A percentile compares a stretch with the other conserved stretches of the same genome.
Evolutionary conservation across 1,284 basidiomycete genomes (phyloP).

Genomic region (Gomphus bonarii): DNA sequence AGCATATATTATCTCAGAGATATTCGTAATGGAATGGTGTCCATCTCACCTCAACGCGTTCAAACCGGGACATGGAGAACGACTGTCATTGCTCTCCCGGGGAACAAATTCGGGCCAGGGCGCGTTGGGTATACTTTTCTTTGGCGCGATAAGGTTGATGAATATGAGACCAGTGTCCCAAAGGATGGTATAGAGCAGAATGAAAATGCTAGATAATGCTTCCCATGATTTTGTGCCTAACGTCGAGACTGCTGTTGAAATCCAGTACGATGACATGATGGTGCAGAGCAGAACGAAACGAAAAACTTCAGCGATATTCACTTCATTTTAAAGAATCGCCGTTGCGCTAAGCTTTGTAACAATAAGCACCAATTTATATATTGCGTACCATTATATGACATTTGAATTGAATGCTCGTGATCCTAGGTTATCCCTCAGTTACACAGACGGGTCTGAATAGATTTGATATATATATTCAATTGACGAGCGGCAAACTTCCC

Average conservation of each 20-base stretch:
- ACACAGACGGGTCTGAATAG: too few species aligned
- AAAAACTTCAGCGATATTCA: too few species aligned
- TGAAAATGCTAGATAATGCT: not conserved
- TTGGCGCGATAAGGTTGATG: constrained; percentile 43
- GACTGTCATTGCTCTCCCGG: constrained; percentile 40
- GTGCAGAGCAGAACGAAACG: not conserved
- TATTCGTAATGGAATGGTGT: not conserved
- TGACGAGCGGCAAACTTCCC: too few species aligned
- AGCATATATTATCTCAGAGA: not conserved
- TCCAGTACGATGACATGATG: not conserved
- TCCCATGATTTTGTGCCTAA: not conserved
- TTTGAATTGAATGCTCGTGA: too few species aligned
- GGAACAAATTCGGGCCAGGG: constrained; percentile 55
- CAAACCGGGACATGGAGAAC: constrained; percentile 53
- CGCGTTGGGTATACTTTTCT: constrained; percentile 30
- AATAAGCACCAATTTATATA: too few species aligned
- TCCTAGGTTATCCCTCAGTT: too few species aligned
- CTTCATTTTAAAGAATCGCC: too few species aligned
- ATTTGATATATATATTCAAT: too few species aligned
- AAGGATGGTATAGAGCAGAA: not conserved
- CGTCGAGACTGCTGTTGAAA: not conserved
- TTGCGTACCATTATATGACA: too few species aligned
- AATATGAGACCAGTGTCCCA: constrained; percentile 20
- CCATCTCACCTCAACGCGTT: constrained; percentile 32
- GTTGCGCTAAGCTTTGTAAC: too few species aligned